A percentile compares a stretch with the other conserved stretches of the same genome.
These are phyloP conservation scores for Komagataella pastoris DNA, from an alignment of 805 yeast species.

Conservation along the genomic window DNA sequence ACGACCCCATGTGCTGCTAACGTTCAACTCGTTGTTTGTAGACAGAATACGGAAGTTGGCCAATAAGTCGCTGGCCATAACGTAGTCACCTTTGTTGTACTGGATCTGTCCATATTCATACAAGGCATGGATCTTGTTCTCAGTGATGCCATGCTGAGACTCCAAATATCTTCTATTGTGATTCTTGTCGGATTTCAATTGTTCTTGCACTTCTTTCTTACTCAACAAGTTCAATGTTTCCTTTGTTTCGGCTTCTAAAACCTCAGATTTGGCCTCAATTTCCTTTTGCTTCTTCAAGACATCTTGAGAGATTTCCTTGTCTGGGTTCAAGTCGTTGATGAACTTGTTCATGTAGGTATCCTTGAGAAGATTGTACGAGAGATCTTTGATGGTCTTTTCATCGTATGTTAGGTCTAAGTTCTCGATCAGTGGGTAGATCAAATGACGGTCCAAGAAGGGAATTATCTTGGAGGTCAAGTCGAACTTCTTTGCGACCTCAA, in stretches of 20 bases:
- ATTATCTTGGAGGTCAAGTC: constrained; percentile 41
- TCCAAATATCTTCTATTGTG: constrained; percentile 34
- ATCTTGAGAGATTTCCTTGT: constrained; percentile 25
- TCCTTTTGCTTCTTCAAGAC: constrained; percentile 24
- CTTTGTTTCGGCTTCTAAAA: constrained; percentile 27
- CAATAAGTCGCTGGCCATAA: constrained; percentile 42
- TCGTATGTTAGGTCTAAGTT: constrained; percentile 31
- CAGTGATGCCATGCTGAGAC: constrained; percentile 29
- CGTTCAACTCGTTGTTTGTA: constrained; percentile 31
- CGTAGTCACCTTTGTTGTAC: constrained; percentile 51
- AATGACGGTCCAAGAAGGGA: constrained; percentile 50
- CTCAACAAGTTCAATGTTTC: constrained; percentile 31
- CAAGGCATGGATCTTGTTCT: constrained; percentile 32
- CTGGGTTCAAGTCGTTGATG: constrained; percentile 29
- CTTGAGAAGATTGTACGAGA: constrained; percentile 39
- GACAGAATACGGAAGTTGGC: constrained; percentile 44
- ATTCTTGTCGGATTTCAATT: constrained; percentile 40
- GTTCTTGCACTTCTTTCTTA: constrained; percentile 35
- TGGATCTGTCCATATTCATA: constrained; percentile 50
- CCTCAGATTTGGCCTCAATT: constrained; percentile 22
- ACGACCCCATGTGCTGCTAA: constrained; percentile 57
- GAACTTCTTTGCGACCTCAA: constrained; percentile 30
- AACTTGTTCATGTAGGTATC: constrained; percentile 45
- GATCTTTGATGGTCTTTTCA: constrained; percentile 26
- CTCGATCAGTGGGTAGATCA: constrained; percentile 39